Conservation (phyloP, 345 rosid species). For the Barbarea vulgaris region DNA sequence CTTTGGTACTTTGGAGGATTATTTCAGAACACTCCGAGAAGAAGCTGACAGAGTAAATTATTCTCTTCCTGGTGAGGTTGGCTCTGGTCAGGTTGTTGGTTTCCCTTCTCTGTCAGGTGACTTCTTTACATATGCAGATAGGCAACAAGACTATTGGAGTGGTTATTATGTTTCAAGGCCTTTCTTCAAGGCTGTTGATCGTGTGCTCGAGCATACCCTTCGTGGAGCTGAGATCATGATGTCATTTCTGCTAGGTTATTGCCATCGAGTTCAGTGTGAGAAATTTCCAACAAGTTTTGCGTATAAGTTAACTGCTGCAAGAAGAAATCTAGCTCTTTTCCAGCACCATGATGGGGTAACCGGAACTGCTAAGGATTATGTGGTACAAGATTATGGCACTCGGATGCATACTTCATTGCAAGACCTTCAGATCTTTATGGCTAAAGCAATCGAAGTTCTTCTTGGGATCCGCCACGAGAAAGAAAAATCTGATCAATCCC, state of each 20-base stretch:
- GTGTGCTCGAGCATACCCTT: conserved; percentile 87
- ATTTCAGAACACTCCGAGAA: conserved; percentile 73
- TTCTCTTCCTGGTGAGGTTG: conserved; percentile 78
- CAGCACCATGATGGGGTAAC: conserved; percentile 99
- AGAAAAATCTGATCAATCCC: conserved; percentile 75
- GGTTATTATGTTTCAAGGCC: conserved; percentile 99
- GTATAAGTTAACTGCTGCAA: conserved; percentile 88
- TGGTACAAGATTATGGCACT: conserved; percentile 85
- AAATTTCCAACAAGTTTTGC: conserved; percentile 73
- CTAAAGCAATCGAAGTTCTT: conserved; percentile 87
- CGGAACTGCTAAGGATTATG: conserved; percentile 95
- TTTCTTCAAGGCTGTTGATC: conserved; percentile 96
- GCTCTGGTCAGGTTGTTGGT: conserved; percentile 76
- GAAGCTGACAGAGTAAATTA: conserved; percentile 87
- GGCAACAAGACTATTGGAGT: conserved; percentile 97
- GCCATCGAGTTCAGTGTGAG: conserved; percentile 87
- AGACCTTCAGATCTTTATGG: conserved; percentile 93
- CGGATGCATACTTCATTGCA: conserved; percentile 92
- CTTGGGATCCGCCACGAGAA: conserved; percentile 85
- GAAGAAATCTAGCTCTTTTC: conserved; percentile 97
- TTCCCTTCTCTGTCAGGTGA: conserved; percentile 98
- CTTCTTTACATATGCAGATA: conserved; percentile 94
- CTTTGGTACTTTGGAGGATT: conserved; percentile 94
- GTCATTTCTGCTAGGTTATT: conserved; percentile 81
- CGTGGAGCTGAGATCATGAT: conserved; percentile 92